Evolutionary conservation across 495 filamentous ascomycete species (phyloP), one percentile per base, ranked within the genome.

Genomic region (Neurospora pannonica): DNA sequence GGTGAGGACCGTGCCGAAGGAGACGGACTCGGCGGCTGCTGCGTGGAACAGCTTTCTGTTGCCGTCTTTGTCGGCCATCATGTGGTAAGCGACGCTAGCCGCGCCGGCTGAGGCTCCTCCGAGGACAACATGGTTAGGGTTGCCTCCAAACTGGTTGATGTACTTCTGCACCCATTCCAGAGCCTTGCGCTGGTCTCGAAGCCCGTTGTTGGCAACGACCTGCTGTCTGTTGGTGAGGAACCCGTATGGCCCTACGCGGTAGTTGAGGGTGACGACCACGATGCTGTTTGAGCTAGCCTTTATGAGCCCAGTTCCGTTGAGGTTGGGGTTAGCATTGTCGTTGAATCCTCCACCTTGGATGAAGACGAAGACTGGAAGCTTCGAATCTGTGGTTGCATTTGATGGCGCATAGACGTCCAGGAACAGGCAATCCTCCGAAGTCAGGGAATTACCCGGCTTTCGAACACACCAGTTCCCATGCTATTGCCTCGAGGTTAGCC

Each of bases 271-370:
- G 17, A 95, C 89, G 6, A 93, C 84, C 1, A 94, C 82, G 54
- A 94, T 89, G 48, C 86, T 83, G 71, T 84, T 80, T 5, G 83
- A 84, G 8, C 88, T 88, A 0, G 88, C 88, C 76, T 83, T 70
- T 72, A 94, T 83, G n/a, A 93, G 81, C 9, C 83, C 84, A 4
- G 83, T 86, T 0, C 87, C 91, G 77, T 93, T 90, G 75, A 88
- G 87, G 78, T 92, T 90, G 0, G 88, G 80, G 78, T 91, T 91
- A 34, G 87, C 84, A 75, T 89, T 85, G 1, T 69, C 60, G 28
- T 88, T 89, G 80, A 92, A 93, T 8, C 91, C 83, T 36, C 92
- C 92, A 21, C 91, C 92, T 76, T 92, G 90, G 70, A 94, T 90
- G 77, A 87, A 93, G 74, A 94, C 85, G 78, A 84, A 92, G 5